phyloP scores from a whole-genome alignment of 768 basidiomycete species.

The Plicaturopsis crispa region DNA sequence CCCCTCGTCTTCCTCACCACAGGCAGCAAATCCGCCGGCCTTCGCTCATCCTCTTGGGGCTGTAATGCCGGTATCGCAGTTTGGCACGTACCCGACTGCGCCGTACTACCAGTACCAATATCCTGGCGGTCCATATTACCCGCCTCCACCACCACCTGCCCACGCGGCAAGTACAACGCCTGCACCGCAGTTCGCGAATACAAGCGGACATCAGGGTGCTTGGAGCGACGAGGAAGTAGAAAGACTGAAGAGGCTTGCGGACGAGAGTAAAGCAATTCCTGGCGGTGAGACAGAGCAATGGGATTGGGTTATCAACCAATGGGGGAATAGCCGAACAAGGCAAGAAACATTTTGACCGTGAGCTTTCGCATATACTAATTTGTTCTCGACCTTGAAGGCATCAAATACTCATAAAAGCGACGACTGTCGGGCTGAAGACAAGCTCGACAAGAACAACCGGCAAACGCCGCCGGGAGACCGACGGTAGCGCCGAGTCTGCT shows the following conservation, averaged over 20 bases:
- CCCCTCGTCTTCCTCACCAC: constrained; percentile 20
- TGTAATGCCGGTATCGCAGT: constrained; percentile 49
- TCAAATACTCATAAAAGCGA: constrained; percentile 79
- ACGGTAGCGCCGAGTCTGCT: constrained; percentile 15
- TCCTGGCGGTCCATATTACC: constrained; percentile 7
- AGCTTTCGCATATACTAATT: not conserved
- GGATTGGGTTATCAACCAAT: constrained; percentile 70
- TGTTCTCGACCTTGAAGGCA: constrained; percentile 37
- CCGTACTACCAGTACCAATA: constrained; percentile 21
- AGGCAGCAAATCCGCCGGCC: constrained; percentile 33
- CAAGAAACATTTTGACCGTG: constrained; percentile 19
- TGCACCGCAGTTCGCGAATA: constrained; percentile 11
- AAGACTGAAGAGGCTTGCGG: constrained; percentile 57
- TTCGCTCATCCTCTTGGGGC: constrained; percentile 71
- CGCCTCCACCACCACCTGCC: constrained; percentile 8
- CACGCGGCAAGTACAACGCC: constrained; percentile 10
- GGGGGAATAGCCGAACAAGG: constrained; percentile 72
- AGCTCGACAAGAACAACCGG: constrained; percentile 50
- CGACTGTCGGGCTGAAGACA: constrained; percentile 69
- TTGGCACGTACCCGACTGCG: constrained; percentile 47
- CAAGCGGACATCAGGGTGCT: constrained; percentile 45
- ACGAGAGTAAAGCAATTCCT: constrained; percentile 47
- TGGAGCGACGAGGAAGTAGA: constrained; percentile 80
- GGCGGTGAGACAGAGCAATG: constrained; percentile 63
- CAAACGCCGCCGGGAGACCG: constrained; percentile 26